These are phyloP conservation scores for Plasmodium vinckei DNA, from an alignment of 169 alveolate species.

Conservation along the genomic window DNA sequence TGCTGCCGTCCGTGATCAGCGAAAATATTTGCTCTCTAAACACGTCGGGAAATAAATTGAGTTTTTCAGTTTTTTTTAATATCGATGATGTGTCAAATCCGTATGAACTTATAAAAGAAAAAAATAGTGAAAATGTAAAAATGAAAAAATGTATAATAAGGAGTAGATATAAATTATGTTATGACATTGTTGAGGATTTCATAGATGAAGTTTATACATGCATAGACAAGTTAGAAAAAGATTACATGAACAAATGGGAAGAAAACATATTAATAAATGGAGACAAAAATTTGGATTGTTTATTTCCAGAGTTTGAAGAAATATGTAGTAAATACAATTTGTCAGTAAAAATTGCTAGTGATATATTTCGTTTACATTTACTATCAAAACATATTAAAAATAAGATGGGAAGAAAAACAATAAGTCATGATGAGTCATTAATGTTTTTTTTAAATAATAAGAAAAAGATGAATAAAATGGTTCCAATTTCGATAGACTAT, in stretches of 20 bases:
- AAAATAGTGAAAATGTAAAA: constrained; percentile 10
- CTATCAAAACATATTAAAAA: constrained; percentile 47
- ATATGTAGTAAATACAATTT: constrained; percentile 17
- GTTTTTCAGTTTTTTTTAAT: constrained; percentile 89
- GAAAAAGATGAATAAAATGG: neutral
- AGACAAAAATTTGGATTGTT: neutral
- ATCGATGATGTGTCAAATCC: constrained; percentile 36
- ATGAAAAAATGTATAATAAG: constrained; percentile 24
- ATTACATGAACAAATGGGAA: constrained; percentile 8
- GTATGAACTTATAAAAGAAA: constrained; percentile 3
- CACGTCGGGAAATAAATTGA: constrained; percentile 88
- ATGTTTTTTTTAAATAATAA: constrained; percentile 14
- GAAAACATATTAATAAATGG: constrained; percentile 42
- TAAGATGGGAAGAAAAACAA: constrained; percentile 44
- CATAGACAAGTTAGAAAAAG: neutral
- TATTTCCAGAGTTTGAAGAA: constrained; percentile 27
- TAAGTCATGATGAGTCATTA: constrained; percentile 18
- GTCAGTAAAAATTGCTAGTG: constrained; percentile 49
- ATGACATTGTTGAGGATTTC: constrained; percentile 50
- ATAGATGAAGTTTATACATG: constrained; percentile 33
- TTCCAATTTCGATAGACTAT: neutral
- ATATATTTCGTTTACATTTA: constrained; percentile 46
- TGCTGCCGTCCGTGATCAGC: constrained; percentile 92
- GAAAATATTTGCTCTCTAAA: constrained; percentile 90
- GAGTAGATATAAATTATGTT: constrained; percentile 29